Evolutionary conservation across 768 basidiomycete genomes (phyloP).

Genomic region (Sistotremastrum niveocremeum): DNA sequence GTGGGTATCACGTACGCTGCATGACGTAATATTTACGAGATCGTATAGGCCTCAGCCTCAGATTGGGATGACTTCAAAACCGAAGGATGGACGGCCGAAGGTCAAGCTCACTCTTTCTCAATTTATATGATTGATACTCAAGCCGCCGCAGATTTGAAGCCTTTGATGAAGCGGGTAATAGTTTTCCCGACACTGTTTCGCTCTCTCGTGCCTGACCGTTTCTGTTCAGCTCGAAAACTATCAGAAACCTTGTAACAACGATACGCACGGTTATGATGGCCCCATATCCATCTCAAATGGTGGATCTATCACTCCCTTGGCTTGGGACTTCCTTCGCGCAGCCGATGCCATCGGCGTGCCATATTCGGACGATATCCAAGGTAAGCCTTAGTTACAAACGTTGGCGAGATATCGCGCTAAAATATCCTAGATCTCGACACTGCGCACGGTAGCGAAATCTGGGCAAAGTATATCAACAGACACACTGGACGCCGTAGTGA

Average conservation of each 20-base stretch:
- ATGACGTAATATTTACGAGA: neutral
- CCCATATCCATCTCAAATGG: slow-evolving; percentile 67
- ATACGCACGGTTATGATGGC: slow-evolving; percentile 57
- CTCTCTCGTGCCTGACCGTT: neutral
- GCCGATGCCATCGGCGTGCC: slow-evolving; percentile 47
- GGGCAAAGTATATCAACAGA: slow-evolving; percentile 68
- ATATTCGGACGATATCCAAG: slow-evolving; percentile 54
- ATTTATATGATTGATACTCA: neutral
- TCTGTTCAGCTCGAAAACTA: slow-evolving; percentile 52
- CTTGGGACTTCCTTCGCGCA: slow-evolving; percentile 58
- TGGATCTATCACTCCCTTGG: slow-evolving; percentile 46
- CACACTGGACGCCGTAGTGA: slow-evolving; percentile 61
- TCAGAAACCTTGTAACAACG: slow-evolving; percentile 56
- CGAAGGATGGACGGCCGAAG: slow-evolving; percentile 52
- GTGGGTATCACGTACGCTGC: slow-evolving; percentile 16
- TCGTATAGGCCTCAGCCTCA: slow-evolving; percentile 45
- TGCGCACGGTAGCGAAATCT: slow-evolving; percentile 51
- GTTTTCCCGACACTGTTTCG: neutral
- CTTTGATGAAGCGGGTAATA: slow-evolving; percentile 54
- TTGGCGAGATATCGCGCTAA: neutral
- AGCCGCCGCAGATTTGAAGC: slow-evolving; percentile 38
- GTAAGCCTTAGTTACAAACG: slow-evolving; percentile 10
- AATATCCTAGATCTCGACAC: slow-evolving; percentile 35
- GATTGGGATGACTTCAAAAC: slow-evolving; percentile 70
- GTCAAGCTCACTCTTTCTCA: slow-evolving; percentile 16